phyloP scores from a whole-genome alignment of 1,284 basidiomycete species.

The Cystobasidium slooffiae region DNA sequence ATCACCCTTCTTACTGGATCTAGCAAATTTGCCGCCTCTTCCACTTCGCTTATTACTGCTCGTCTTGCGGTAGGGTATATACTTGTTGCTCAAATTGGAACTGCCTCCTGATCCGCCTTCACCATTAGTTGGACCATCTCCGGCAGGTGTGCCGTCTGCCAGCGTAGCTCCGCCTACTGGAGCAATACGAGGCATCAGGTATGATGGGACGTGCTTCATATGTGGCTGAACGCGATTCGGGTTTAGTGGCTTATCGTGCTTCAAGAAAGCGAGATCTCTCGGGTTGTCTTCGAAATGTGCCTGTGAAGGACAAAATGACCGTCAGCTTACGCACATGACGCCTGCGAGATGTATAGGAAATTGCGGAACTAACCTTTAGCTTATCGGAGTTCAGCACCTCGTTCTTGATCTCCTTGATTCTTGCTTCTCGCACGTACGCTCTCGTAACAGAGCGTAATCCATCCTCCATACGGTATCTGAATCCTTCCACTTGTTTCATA shows the following conservation, averaged over 20 bases:
- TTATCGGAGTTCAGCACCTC: conserved; percentile 96
- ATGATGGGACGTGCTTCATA: conserved; percentile 94
- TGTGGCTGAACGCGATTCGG: conserved; percentile 62
- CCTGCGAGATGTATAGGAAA: not conserved
- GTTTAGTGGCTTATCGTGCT: conserved; percentile 95
- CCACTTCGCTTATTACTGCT: conserved; percentile 60
- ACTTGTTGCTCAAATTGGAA: conserved; percentile 59
- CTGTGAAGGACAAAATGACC: conserved; percentile 58
- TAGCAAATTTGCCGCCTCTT: conserved; percentile 64
- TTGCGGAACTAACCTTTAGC: conserved; percentile 72
- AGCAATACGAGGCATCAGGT: conserved; percentile 84
- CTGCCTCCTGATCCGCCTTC: conserved; percentile 42
- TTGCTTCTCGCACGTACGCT: conserved; percentile 83
- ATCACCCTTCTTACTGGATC: conserved; percentile 66
- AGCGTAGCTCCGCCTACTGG: conserved; percentile 54
- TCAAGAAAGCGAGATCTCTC: conserved; percentile 85
- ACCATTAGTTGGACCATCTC: conserved; percentile 7
- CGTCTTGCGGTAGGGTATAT: conserved; percentile 73
- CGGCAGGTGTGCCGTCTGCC: conserved; percentile 6
- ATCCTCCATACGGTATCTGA: conserved; percentile 97
- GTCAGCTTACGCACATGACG: conserved; percentile 15
- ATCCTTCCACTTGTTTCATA: conserved; percentile 94
- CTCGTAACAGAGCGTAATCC: conserved; percentile 86
- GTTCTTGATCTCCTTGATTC: conserved; percentile 89
- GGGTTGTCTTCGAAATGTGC: conserved; percentile 99